phyloP scores from a whole-genome alignment of 2,329 filamentous ascomycete species.

The Fusarium mundagurra region DNA sequence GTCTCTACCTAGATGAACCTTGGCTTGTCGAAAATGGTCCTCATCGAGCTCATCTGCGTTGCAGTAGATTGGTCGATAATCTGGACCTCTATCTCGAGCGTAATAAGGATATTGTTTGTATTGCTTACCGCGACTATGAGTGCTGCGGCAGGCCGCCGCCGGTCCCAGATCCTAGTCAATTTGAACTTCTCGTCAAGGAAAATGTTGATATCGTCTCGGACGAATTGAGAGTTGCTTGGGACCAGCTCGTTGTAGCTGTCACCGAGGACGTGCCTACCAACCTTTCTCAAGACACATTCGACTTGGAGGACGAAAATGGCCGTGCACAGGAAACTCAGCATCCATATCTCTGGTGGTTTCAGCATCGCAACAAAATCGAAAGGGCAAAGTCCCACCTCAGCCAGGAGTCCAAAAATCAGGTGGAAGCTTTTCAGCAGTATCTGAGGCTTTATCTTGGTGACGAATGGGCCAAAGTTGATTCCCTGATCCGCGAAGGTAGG shows the following conservation, averaged over 20 bases:
- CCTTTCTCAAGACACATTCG: fast-evolving
- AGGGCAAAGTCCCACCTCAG: fast-evolving
- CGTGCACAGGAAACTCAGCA: neutral
- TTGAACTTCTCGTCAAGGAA: neutral
- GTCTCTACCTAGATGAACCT: neutral
- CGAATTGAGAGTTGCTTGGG: neutral
- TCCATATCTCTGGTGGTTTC: neutral
- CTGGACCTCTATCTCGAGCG: neutral
- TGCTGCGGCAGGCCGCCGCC: neutral
- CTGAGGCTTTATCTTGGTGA: neutral
- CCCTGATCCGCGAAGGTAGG: fast-evolving
- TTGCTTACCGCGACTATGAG: neutral
- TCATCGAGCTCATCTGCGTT: neutral
- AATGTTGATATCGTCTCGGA: fast-evolving
- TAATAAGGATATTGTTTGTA: neutral
- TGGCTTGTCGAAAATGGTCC: neutral
- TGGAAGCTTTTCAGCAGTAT: neutral
- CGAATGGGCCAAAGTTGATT: neutral
- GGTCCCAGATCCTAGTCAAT: fast-evolving
- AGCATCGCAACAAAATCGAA: neutral
- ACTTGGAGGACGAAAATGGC: fast-evolving
- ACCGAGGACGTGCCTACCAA: fast-evolving
- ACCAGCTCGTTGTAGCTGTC: neutral
- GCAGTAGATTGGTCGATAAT: neutral
- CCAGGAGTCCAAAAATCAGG: fast-evolving